Conservation (phyloP, 805 yeast species). For the Sugiyamaella marilandica region DNA sequence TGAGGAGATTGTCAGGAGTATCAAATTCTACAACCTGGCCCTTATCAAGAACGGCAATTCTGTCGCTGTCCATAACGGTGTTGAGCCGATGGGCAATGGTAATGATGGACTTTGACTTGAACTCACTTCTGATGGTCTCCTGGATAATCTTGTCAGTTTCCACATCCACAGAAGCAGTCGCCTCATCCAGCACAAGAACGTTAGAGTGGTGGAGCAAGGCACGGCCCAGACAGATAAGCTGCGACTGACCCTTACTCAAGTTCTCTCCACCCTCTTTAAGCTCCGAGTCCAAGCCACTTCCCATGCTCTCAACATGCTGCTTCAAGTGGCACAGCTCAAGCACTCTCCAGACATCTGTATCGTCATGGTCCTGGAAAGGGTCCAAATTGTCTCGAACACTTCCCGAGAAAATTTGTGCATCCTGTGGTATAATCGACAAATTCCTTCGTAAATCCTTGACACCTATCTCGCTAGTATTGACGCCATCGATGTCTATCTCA, state of each 20-base stretch:
- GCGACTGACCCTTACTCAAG: slow-evolving; percentile 78
- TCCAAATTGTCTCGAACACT: slow-evolving; percentile 58
- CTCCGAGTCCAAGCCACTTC: slow-evolving; percentile 45
- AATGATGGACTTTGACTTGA: slow-evolving; percentile 63
- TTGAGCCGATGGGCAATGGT: slow-evolving; percentile 84
- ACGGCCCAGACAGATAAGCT: slow-evolving; percentile 71
- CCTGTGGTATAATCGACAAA: slow-evolving; percentile 63
- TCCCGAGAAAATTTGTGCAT: slow-evolving; percentile 63
- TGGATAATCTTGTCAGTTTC: slow-evolving; percentile 74
- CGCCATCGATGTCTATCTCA: slow-evolving; percentile 49
- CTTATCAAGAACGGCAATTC: slow-evolving; percentile 61
- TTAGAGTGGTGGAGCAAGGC: slow-evolving; percentile 66
- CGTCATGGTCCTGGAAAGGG: slow-evolving; percentile 47
- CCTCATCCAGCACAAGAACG: slow-evolving; percentile 74
- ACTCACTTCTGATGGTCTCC: slow-evolving; percentile 64
- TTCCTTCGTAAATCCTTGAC: slow-evolving; percentile 51
- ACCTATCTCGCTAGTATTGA: slow-evolving; percentile 50
- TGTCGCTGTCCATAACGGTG: slow-evolving; percentile 75
- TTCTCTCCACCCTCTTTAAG: slow-evolving; percentile 71
- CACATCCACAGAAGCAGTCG: slow-evolving; percentile 74
- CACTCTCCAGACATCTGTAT: slow-evolving; percentile 55
- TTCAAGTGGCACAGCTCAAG: slow-evolving; percentile 52
- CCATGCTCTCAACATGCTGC: slow-evolving; percentile 42
- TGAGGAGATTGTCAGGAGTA: slow-evolving; percentile 58
- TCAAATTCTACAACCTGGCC: slow-evolving; percentile 74